A percentile compares a stretch with the other conserved stretches of the same genome.
These are phyloP conservation scores for Dryadomyces quercivorus DNA, from an alignment of 2,329 filamentous ascomycete genomes.

Conservation along the genomic window DNA sequence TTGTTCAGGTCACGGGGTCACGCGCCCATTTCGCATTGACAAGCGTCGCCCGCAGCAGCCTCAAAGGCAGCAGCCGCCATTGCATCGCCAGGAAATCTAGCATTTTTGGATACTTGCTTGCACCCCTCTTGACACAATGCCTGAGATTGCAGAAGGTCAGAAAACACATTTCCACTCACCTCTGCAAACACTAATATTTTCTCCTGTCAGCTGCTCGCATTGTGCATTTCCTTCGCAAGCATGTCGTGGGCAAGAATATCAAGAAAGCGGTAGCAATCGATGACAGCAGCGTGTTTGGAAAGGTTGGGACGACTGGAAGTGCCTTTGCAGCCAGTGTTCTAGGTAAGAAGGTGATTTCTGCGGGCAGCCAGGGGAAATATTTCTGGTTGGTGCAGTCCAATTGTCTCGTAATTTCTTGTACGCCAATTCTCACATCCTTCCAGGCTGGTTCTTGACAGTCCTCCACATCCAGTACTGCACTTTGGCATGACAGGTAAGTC, in stretches of 20 bases:
- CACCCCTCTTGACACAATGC: conserved; percentile 28
- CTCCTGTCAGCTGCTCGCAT: conserved; percentile 45
- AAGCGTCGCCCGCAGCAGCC: not conserved
- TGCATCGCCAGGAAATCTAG: not conserved
- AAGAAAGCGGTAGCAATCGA: conserved; percentile 57
- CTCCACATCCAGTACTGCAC: conserved; percentile 83
- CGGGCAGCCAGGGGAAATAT: conserved; percentile 89
- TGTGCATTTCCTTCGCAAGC: conserved; percentile 71
- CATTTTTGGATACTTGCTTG: not conserved
- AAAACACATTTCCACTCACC: not conserved
- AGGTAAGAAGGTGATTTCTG: conserved; percentile 56
- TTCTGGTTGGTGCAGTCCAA: conserved; percentile 53
- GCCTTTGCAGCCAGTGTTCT: conserved; percentile 63
- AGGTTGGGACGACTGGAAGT: conserved; percentile 67
- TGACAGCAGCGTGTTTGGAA: conserved; percentile 80
- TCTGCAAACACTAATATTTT: not conserved
- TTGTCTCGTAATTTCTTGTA: not conserved
- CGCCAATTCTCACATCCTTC: not conserved
- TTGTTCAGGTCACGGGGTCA: conserved; percentile 16
- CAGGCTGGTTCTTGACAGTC: conserved; percentile 49
- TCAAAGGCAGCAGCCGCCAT: not conserved
- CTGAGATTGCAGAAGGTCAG: conserved; percentile 49
- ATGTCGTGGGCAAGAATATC: conserved; percentile 76
- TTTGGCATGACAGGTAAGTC: conserved; percentile 56
- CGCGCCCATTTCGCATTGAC: conserved; percentile 17